Evolutionary conservation across 371 early-diverging fungal species (phyloP).

Genomic region (Mucor plumbeus): DNA sequence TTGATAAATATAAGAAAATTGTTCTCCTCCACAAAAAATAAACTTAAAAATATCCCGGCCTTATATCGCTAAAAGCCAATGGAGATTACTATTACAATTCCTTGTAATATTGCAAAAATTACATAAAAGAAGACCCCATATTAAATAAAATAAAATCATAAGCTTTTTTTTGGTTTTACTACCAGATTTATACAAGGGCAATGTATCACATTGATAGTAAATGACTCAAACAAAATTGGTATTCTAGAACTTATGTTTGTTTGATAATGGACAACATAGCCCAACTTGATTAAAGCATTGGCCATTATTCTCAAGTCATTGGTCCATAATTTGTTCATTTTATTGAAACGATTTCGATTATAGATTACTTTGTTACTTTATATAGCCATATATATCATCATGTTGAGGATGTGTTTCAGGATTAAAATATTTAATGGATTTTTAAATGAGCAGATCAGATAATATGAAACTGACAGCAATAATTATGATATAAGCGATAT

Average conservation of each 20-base stretch:
- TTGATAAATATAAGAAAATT: not conserved
- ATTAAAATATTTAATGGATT: too few relatives aligned
- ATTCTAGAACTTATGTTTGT: not conserved
- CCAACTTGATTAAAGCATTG: not conserved
- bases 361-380: not conserved
- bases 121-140: not conserved
- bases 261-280: not conserved
- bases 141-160: not conserved
- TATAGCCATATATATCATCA: not conserved
- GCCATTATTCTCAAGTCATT: not conserved
- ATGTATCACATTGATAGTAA: not conserved
- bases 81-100: not conserved
- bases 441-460: too few relatives aligned
- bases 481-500: too few relatives aligned
- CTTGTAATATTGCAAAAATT: not conserved
- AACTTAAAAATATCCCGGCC: too few relatives aligned
- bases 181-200: not conserved
- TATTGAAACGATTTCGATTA: not conserved
- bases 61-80: too few relatives aligned
- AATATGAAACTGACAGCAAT: too few relatives aligned
- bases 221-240: not conserved
- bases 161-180: constrained; percentile 1
- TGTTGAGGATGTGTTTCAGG: too few relatives aligned
- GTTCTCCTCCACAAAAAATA: not conserved
- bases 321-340: not conserved